Conservation (phyloP, 331 rosid species). For the Phaseolus coccineus region DNA sequence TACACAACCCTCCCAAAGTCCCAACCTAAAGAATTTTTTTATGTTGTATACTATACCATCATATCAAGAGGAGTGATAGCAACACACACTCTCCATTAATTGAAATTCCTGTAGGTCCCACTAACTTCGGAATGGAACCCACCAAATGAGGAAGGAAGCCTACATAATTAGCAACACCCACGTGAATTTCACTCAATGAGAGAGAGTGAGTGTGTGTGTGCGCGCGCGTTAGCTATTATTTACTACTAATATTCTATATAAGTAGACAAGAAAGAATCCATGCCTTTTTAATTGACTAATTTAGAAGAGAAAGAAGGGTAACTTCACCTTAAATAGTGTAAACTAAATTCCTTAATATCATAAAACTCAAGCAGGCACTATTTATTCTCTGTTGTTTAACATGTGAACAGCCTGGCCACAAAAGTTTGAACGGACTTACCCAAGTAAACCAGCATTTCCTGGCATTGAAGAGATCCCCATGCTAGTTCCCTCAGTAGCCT, state of each 20-base stretch:
- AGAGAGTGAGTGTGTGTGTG: background rate
- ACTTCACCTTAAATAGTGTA: constrained; percentile 11
- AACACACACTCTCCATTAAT: background rate
- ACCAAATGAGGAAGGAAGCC: background rate
- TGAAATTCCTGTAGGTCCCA: background rate
- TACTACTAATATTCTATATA: background rate
- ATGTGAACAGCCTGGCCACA: constrained; percentile 24
- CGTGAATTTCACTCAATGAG: background rate
- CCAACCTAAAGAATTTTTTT: constrained; percentile 6
- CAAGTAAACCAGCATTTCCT: constrained; percentile 93
- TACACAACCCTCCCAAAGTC: background rate
- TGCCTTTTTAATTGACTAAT: constrained; percentile 24
- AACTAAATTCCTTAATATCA: constrained; percentile 17
- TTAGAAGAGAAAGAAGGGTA: background rate
- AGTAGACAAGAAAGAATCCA: constrained; percentile 10
- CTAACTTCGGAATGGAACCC: background rate
- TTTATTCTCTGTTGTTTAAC: constrained; percentile 14
- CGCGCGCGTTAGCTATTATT: background rate
- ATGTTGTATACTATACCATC: background rate
- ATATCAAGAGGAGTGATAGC: background rate
- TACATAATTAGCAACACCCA: background rate
- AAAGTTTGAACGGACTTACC: constrained; percentile 63
- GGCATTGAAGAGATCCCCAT: constrained; percentile 66
- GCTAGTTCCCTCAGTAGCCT: constrained; percentile 57
- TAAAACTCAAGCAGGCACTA: background rate